A percentile compares a stretch with the other conserved stretches of the same genome.
These are phyloP conservation scores for Terfezia boudieri DNA, from an alignment of 495 filamentous ascomycete genomes.

Conservation along the genomic window DNA sequence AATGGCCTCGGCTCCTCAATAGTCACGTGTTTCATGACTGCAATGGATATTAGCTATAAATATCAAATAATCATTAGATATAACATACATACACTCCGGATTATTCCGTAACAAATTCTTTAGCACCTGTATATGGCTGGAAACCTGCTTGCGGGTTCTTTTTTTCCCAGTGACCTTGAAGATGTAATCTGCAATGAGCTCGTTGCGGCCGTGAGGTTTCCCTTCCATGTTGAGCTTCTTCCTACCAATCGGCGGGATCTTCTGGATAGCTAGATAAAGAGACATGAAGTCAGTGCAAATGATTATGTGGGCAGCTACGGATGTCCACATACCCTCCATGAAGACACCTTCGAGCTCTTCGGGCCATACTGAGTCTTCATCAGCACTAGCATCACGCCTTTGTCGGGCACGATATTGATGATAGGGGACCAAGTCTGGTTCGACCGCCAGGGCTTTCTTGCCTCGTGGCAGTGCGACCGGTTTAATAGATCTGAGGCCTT, in stretches of 20 bases:
- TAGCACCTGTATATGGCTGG: conserved; percentile 92
- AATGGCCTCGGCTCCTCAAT: conserved; percentile 11
- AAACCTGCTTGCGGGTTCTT: conserved; percentile 69
- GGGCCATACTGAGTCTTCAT: conserved; percentile 39
- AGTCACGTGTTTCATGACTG: conserved; percentile 17
- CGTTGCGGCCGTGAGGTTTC: conserved; percentile 66
- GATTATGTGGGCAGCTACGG: conserved; percentile 1
- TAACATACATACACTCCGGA: conserved; percentile 24
- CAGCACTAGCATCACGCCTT: conserved; percentile 13
- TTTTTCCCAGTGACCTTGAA: conserved; percentile 40
- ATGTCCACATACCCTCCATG: conserved; percentile 47
- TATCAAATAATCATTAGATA: not conserved
- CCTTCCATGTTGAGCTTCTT: conserved; percentile 51
- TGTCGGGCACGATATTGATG: conserved; percentile 17
- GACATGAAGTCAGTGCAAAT: conserved; percentile 7
- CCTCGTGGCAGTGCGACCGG: conserved; percentile 7
- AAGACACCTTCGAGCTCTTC: conserved; percentile 70
- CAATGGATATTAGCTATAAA: conserved; percentile 1
- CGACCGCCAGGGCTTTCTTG: conserved; percentile 5
- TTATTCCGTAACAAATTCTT: conserved; percentile 53
- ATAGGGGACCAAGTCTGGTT: conserved; percentile 16
- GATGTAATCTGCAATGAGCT: conserved; percentile 71
- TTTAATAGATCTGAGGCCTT: conserved; percentile 6
- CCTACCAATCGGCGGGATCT: conserved; percentile 61
- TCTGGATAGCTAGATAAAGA: conserved; percentile 42